Evolutionary conservation across 495 filamentous ascomycete genomes (phyloP).

Genomic region (Chaetomium cochliodes): DNA sequence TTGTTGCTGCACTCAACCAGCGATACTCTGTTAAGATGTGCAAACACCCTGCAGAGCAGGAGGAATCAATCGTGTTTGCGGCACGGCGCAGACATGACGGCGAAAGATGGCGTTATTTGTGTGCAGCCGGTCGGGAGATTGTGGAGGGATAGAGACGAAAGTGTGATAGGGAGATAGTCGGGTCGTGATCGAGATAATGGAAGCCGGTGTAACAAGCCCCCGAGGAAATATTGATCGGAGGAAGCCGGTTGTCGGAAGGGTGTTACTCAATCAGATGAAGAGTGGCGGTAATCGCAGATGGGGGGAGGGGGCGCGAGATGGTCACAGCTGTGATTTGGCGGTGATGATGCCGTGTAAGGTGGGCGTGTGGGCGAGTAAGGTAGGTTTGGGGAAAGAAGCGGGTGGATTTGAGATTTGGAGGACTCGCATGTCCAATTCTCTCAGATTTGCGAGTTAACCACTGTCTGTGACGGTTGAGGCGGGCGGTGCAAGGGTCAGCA

Average conservation of each 20-base stretch:
- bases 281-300: neutral
- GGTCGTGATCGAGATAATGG: neutral
- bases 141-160: neutral
- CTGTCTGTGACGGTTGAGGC: too few relatives aligned
- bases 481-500: conserved; percentile 9
- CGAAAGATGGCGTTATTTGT: neutral
- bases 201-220: neutral
- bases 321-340: neutral
- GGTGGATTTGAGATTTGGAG: too few relatives aligned
- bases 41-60: conserved; percentile 16
- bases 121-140: neutral
- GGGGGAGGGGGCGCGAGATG: neutral
- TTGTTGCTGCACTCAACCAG: neutral
- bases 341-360: neutral
- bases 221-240: neutral
- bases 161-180: neutral
- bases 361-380: too few relatives aligned
- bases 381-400: too few relatives aligned
- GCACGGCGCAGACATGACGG: conserved; percentile 15
- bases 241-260: neutral
- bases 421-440: too few relatives aligned
- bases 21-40: neutral
- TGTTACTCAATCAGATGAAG: neutral
- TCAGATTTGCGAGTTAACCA: too few relatives aligned
- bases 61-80: conserved; percentile 18